Conservation (phyloP, 108 stramenopile species). For the Pseudonitzschia pungens region DNA sequence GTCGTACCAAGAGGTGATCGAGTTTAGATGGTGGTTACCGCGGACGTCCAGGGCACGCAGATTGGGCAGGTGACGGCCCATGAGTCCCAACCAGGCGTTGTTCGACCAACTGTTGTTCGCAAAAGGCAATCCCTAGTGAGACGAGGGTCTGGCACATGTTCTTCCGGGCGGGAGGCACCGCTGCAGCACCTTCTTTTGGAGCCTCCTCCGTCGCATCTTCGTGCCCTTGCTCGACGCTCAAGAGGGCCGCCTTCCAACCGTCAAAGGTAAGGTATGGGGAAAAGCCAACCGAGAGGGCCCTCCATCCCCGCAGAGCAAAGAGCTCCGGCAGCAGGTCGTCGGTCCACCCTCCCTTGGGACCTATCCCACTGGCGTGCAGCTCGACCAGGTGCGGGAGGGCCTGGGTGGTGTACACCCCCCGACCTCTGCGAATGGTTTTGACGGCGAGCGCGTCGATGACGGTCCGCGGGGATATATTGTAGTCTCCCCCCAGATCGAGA, state of each 20-base stretch:
- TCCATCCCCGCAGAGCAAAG: constrained; percentile 39
- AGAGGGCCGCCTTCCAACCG: constrained; percentile 52
- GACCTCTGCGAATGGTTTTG: neutral
- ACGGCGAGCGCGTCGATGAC: constrained; percentile 32
- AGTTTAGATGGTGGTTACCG: constrained; percentile 57
- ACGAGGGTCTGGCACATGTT: constrained; percentile 35
- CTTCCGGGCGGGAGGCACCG: neutral
- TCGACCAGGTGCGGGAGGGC: constrained; percentile 37
- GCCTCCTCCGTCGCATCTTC: neutral
- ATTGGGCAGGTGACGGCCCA: constrained; percentile 62
- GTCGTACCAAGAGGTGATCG: constrained; percentile 77
- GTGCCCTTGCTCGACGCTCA: neutral
- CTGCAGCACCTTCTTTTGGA: neutral
- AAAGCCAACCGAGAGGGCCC: constrained; percentile 67
- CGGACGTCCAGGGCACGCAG: constrained; percentile 69
- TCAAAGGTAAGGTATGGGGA: constrained; percentile 46
- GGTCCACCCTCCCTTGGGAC: constrained; percentile 50
- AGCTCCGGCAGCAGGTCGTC: constrained; percentile 51
- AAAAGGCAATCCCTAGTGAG: constrained; percentile 72
- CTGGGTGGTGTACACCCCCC: constrained; percentile 7
- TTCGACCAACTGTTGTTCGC: constrained; percentile 59
- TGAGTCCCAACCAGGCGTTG: constrained; percentile 58
- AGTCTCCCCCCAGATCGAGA: constrained; percentile 74
- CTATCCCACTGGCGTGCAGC: constrained; percentile 72
- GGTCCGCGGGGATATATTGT: constrained; percentile 55